phyloP scores from a whole-genome alignment of 805 yeast genomes.

The Kodamaea laetipori region DNA sequence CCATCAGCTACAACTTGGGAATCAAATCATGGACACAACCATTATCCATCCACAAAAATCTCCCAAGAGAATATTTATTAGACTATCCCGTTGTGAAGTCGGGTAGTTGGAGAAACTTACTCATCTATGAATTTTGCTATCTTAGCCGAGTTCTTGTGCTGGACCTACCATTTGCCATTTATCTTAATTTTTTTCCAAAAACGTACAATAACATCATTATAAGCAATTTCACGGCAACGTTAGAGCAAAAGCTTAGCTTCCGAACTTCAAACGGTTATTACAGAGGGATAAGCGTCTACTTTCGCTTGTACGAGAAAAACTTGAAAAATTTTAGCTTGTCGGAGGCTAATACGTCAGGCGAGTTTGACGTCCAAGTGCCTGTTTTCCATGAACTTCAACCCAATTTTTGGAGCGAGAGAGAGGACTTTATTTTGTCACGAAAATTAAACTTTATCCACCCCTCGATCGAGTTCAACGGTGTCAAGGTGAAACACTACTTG shows the following conservation, averaged over 20 bases:
- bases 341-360: neutral
- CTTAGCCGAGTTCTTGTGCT: slow-evolving; percentile 21
- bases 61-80: neutral
- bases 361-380: neutral
- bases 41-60: neutral
- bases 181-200: slow-evolving; percentile 15
- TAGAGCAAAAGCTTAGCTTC: slow-evolving; percentile 16
- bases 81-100: slow-evolving; percentile 17
- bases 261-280: neutral
- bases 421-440: neutral
- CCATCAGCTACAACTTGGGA: neutral
- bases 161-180: slow-evolving; percentile 10
- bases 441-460: slow-evolving; percentile 3
- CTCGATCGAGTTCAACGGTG: slow-evolving; percentile 33
- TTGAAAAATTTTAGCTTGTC: neutral
- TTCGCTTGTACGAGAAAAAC: neutral
- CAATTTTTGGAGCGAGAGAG: slow-evolving; percentile 9
- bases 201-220: slow-evolving; percentile 12
- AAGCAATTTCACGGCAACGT: slow-evolving; percentile 11
- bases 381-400: neutral
- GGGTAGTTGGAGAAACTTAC: slow-evolving; percentile 22
- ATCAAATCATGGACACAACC: neutral
- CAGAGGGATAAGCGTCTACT: neutral
- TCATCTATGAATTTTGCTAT: slow-evolving; percentile 20
- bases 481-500: slow-evolving; percentile 1